phyloP scores from a whole-genome alignment of 495 filamentous ascomycete species.

The Aspergillus baeticus region DNA sequence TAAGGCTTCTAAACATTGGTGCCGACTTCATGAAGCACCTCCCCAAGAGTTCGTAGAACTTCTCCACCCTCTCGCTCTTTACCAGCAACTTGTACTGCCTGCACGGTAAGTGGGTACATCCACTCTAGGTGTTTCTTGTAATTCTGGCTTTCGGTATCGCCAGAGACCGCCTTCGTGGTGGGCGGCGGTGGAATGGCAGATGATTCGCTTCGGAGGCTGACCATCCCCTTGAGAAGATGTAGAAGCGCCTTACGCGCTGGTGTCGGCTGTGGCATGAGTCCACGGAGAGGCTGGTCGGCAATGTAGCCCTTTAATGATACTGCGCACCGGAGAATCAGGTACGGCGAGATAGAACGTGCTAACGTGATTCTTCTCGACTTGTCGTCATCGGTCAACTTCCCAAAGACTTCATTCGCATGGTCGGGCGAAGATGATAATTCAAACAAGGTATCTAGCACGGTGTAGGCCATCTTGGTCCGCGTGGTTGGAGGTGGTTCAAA shows the following conservation, averaged over 20 bases:
- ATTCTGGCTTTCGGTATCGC: constrained; percentile 7
- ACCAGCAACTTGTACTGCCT: constrained; percentile 66
- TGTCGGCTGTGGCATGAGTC: constrained; percentile 87
- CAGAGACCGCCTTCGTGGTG: background rate
- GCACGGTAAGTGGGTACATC: constrained; percentile 78
- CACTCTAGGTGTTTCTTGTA: constrained; percentile 73
- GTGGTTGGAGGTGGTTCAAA: constrained; percentile 62
- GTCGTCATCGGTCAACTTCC: background rate
- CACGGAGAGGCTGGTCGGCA: constrained; percentile 88
- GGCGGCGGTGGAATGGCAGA: constrained; percentile 66
- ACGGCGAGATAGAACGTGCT: constrained; percentile 75
- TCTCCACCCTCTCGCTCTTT: constrained; percentile 57
- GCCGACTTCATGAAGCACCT: constrained; percentile 68
- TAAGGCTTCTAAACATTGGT: constrained; percentile 6
- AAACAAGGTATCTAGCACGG: constrained; percentile 79
- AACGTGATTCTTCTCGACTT: constrained; percentile 48
- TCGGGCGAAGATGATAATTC: constrained; percentile 55
- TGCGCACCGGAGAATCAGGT: constrained; percentile 78
- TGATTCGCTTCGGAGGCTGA: constrained; percentile 66
- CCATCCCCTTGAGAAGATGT: constrained; percentile 64
- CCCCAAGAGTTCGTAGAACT: constrained; percentile 59
- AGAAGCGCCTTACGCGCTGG: constrained; percentile 76
- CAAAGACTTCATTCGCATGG: background rate
- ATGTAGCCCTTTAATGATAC: constrained; percentile 79
- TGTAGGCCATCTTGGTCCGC: constrained; percentile 71